These are phyloP conservation scores for Colletotrichum sp. DNA, from an alignment of 2,329 filamentous ascomycete genomes.

Conservation along the genomic window DNA sequence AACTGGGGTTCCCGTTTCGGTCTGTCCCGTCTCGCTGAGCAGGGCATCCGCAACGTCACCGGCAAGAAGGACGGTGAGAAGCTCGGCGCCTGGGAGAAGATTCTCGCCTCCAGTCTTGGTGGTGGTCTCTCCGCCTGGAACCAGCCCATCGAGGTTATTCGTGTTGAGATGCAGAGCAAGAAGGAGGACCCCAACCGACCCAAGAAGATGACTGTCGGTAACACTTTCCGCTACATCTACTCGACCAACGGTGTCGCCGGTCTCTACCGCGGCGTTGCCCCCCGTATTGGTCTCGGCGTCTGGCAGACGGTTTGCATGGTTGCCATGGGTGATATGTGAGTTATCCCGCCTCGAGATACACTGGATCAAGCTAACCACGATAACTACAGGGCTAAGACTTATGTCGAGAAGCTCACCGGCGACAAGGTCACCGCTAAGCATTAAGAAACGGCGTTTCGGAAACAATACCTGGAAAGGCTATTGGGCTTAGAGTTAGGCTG, in stretches of 20 bases:
- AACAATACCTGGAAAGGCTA: slow-evolving; percentile 20
- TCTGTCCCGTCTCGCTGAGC: slow-evolving; percentile 88
- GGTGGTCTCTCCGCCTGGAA: slow-evolving; percentile 98
- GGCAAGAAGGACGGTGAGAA: slow-evolving; percentile 82
- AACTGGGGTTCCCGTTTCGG: slow-evolving; percentile 99
- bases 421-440: slow-evolving; percentile 71
- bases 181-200: slow-evolving; percentile 96
- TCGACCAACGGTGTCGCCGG: slow-evolving; percentile 85
- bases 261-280: slow-evolving; percentile 93
- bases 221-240: slow-evolving; percentile 89
- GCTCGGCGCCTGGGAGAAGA: slow-evolving; percentile 84
- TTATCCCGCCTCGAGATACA: slow-evolving; percentile 29
- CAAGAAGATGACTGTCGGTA: slow-evolving; percentile 98
- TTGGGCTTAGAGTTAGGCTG: not conserved
- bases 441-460: slow-evolving; percentile 52
- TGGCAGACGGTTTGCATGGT: slow-evolving; percentile 99
- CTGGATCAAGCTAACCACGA: slow-evolving; percentile 27
- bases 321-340: slow-evolving; percentile 95
- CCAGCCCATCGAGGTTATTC: slow-evolving; percentile 99
- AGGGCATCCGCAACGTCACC: slow-evolving; percentile 79
- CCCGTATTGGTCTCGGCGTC: slow-evolving; percentile 91
- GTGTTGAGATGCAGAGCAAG: slow-evolving; percentile 99
- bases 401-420: slow-evolving; percentile 71
- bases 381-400: slow-evolving; percentile 64
- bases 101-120: slow-evolving; percentile 83